Conservation (phyloP, 768 basidiomycete genomes). For the Boletus speciosus region DNA sequence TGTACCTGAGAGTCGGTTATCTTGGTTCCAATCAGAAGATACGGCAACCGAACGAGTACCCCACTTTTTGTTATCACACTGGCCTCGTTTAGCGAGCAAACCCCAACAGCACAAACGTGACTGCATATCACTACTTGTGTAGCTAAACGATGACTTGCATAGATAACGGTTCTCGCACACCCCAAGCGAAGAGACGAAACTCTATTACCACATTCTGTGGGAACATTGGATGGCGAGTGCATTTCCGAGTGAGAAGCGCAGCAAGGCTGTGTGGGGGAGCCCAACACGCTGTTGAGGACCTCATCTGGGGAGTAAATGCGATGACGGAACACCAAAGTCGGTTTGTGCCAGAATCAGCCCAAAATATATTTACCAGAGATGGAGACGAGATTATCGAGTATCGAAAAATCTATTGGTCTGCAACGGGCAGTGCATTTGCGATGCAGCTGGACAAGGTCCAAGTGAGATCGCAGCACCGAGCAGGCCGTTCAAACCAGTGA, state of each 20-base stretch:
- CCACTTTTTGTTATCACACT: neutral
- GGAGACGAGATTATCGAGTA: neutral
- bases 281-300: neutral
- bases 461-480: neutral
- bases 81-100: neutral
- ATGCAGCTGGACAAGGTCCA: neutral
- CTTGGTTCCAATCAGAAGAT: conserved; percentile 7
- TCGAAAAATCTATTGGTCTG: neutral
- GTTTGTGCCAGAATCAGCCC: neutral
- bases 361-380: neutral
- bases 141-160: no score
- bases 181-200: neutral
- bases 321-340: neutral
- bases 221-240: neutral
- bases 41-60: no score
- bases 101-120: neutral
- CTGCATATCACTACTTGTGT: no score
- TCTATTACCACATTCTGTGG: neutral
- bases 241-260: neutral
- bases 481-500: conserved; percentile 9
- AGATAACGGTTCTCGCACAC: neutral
- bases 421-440: neutral
- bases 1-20: conserved; percentile 1
- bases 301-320: neutral
- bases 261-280: conserved; percentile 10